These are phyloP conservation scores for Sergeia podlipaevii DNA, from an alignment of 208 protist genomes.

Conservation along the genomic window DNA sequence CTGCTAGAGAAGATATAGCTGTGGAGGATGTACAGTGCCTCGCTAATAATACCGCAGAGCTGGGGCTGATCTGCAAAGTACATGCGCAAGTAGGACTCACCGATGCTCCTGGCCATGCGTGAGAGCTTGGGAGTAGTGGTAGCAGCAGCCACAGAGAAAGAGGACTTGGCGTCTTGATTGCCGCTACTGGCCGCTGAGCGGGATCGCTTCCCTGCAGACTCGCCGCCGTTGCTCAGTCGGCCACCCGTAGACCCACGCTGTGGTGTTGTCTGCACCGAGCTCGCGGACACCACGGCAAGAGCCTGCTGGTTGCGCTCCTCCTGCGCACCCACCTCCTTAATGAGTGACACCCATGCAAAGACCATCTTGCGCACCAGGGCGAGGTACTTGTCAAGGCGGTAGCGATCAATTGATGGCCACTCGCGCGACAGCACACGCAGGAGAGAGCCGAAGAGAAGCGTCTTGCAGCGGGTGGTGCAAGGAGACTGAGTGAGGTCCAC, in stretches of 20 bases:
- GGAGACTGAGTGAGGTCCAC: constrained; percentile 51
- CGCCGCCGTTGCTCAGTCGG: background rate
- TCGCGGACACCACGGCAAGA: background rate
- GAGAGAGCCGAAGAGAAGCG: constrained; percentile 66
- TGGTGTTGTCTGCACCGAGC: constrained; percentile 2
- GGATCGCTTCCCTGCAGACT: too few relatives aligned
- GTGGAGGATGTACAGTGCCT: constrained; percentile 71
- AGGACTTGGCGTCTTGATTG: background rate
- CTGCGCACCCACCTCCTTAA: constrained; percentile 32
- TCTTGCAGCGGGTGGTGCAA: constrained; percentile 35
- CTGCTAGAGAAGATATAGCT: constrained; percentile 54
- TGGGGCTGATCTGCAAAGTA: constrained; percentile 15
- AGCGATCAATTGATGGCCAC: constrained; percentile 88
- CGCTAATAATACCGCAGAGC: constrained; percentile 20
- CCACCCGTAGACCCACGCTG: background rate
- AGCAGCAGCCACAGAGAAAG: background rate
- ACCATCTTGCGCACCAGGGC: constrained; percentile 79
- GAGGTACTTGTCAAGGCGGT: constrained; percentile 90
- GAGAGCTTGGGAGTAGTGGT: background rate
- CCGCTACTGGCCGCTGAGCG: too few relatives aligned
- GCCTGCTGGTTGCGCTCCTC: constrained; percentile 13
- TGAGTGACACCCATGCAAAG: constrained; percentile 35
- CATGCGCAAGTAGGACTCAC: constrained; percentile 3
- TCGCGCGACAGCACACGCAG: constrained; percentile 81
- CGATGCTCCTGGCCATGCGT: constrained; percentile 1